Evolutionary conservation across 2,329 filamentous ascomycete species (phyloP).

Genomic region (Scleromitrula shiraiana): DNA sequence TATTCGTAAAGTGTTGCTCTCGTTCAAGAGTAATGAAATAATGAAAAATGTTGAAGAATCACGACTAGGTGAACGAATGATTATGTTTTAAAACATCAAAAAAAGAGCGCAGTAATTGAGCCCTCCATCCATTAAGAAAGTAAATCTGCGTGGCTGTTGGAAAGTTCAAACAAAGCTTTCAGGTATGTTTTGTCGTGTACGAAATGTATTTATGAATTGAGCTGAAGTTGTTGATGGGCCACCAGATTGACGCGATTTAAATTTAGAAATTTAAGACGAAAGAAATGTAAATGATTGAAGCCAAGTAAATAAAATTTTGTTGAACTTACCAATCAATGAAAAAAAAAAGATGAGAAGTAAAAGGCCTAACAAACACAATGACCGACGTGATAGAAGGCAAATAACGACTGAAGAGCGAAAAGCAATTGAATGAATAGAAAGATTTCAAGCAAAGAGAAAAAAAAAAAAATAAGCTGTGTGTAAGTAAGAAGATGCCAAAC

Average conservation of each 20-base stretch:
- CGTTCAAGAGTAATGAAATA: neutral
- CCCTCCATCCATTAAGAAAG: neutral
- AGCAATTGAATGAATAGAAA: neutral
- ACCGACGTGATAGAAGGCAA: no score
- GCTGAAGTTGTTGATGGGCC: conserved; percentile 6
- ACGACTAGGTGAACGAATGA: neutral
- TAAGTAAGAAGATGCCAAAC: neutral
- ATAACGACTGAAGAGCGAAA: neutral
- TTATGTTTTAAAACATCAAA: no score
- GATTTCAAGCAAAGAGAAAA: neutral
- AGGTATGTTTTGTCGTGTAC: neutral
- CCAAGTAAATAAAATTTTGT: neutral
- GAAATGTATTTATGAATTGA: neutral
- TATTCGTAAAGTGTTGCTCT: neutral
- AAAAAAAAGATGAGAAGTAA: no score
- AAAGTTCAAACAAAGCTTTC: neutral
- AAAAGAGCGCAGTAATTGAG: neutral
- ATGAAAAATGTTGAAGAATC: neutral
- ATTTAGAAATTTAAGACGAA: neutral
- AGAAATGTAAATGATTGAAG: neutral
- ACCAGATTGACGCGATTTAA: conserved; percentile 5
- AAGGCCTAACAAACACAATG: neutral
- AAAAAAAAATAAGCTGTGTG: neutral
- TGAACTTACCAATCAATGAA: conserved; percentile 5
- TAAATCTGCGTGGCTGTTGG: neutral